phyloP scores from a whole-genome alignment of 1,284 basidiomycete genomes.

The Paramarasmius palmivorus region DNA sequence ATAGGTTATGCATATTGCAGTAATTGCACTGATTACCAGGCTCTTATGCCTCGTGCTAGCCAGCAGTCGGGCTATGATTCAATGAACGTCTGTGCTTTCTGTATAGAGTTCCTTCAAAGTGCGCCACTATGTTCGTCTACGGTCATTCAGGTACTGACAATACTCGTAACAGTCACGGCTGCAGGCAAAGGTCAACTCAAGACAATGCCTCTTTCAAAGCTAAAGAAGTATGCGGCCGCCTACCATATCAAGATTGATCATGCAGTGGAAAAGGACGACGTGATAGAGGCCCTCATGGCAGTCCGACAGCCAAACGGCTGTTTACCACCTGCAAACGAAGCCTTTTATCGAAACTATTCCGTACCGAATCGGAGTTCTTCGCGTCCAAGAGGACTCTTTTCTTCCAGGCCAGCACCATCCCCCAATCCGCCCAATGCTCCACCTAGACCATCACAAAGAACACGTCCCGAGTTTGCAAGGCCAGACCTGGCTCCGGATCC shows the following conservation, averaged over 20 bases:
- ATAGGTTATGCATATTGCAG: conserved; percentile 72
- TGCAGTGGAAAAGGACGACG: conserved; percentile 74
- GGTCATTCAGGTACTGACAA: conserved; percentile 4
- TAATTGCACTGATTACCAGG: conserved; percentile 72
- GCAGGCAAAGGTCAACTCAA: conserved; percentile 57
- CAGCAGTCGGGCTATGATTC: conserved; percentile 56
- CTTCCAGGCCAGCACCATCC: conserved; percentile 19
- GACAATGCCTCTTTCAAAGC: conserved; percentile 51
- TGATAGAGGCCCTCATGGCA: conserved; percentile 61
- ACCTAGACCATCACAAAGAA: conserved; percentile 25
- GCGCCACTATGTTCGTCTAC: conserved; percentile 27
- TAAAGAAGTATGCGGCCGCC: conserved; percentile 67
- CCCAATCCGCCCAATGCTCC: conserved; percentile 28
- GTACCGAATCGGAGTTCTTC: conserved; percentile 51
- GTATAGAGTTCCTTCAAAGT: conserved; percentile 71
- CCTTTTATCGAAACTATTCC: conserved; percentile 65
- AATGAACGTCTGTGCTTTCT: conserved; percentile 67
- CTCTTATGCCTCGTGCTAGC: conserved; percentile 64
- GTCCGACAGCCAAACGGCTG: conserved; percentile 61
- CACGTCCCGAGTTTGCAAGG: conserved; percentile 35
- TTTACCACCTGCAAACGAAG: conserved; percentile 54
- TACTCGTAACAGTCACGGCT: conserved; percentile 57
- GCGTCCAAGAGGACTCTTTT: conserved; percentile 55
- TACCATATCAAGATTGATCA: conserved; percentile 66
- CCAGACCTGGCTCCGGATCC: conserved; percentile 42